phyloP scores from a whole-genome alignment of 805 yeast species.

The Ogataea pilisensis region DNA sequence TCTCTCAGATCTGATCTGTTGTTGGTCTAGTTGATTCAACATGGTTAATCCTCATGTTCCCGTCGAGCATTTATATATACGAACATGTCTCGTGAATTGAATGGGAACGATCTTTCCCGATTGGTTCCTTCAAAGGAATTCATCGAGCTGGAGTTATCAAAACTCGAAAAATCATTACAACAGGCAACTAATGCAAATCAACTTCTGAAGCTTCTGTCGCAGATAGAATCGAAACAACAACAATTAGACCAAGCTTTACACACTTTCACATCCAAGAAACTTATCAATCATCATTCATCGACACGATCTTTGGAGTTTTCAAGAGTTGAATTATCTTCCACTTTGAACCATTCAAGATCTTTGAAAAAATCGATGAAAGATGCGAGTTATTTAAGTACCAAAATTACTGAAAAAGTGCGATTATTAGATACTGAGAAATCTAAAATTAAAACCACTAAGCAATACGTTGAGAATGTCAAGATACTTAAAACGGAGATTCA shows the following conservation, averaged over 20 bases:
- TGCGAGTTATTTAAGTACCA: constrained; percentile 62
- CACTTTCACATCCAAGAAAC: constrained; percentile 27
- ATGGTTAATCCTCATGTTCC: no score
- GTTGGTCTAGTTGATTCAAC: no score
- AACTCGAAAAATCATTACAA: constrained; percentile 21
- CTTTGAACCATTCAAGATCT: constrained; percentile 53
- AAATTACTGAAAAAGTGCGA: constrained; percentile 66
- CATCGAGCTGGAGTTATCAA: constrained; percentile 16
- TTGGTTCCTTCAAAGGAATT: constrained; percentile 19
- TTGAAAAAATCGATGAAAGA: constrained; percentile 50
- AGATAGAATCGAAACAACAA: constrained; percentile 23
- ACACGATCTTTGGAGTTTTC: constrained; percentile 51
- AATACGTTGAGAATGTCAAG: constrained; percentile 63
- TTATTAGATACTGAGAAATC: constrained; percentile 65
- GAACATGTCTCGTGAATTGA: background rate
- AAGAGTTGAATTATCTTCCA: constrained; percentile 59
- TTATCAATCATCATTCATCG: constrained; percentile 34
- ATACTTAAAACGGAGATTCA: constrained; percentile 61
- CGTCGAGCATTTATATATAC: no score
- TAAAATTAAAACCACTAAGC: constrained; percentile 56
- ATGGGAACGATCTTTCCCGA: background rate
- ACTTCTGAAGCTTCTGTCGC: constrained; percentile 17
- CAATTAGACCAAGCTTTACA: constrained; percentile 23
- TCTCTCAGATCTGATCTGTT: no score
- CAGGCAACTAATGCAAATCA: constrained; percentile 22